Conservation (phyloP, 768 basidiomycete genomes). For the Amanita muscaria region DNA sequence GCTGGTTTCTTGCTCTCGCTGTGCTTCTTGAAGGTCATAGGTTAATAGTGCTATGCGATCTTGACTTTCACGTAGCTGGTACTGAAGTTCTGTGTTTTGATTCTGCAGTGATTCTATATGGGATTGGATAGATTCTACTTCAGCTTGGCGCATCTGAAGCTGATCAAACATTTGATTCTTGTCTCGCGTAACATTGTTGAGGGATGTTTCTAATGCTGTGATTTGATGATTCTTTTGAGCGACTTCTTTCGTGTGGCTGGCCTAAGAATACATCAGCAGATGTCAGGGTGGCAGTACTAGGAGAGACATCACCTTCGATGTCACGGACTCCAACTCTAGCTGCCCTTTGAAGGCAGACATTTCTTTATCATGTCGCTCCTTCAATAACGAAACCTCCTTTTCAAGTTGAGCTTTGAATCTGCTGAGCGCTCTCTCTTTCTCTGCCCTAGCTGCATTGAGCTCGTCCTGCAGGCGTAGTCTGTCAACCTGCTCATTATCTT, state of each 20-base stretch:
- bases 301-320: slow-evolving; percentile 52
- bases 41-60: slow-evolving; percentile 65
- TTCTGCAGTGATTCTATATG: slow-evolving; percentile 69
- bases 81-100: slow-evolving; percentile 77
- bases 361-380: slow-evolving; percentile 73
- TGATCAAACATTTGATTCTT: slow-evolving; percentile 81
- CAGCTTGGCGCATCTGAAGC: slow-evolving; percentile 81
- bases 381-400: slow-evolving; percentile 50
- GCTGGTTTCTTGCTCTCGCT: slow-evolving; percentile 45
- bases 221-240: slow-evolving; percentile 53
- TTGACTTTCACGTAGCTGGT: slow-evolving; percentile 72
- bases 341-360: slow-evolving; percentile 53
- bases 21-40: slow-evolving; percentile 61
- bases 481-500: slow-evolving; percentile 47
- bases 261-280: slow-evolving; percentile 30
- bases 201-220: slow-evolving; percentile 56
- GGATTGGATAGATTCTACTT: slow-evolving; percentile 74
- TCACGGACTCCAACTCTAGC: slow-evolving; percentile 67
- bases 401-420: slow-evolving; percentile 62
- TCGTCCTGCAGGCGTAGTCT: slow-evolving; percentile 51
- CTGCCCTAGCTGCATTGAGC: slow-evolving; percentile 47
- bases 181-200: slow-evolving; percentile 62
- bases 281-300: slow-evolving; percentile 1
- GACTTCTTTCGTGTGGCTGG: slow-evolving; percentile 59
- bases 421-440: slow-evolving; percentile 55